Conservation (phyloP, 192 early-diverging fungal genomes). For the Entophlyctis luteolus region DNA sequence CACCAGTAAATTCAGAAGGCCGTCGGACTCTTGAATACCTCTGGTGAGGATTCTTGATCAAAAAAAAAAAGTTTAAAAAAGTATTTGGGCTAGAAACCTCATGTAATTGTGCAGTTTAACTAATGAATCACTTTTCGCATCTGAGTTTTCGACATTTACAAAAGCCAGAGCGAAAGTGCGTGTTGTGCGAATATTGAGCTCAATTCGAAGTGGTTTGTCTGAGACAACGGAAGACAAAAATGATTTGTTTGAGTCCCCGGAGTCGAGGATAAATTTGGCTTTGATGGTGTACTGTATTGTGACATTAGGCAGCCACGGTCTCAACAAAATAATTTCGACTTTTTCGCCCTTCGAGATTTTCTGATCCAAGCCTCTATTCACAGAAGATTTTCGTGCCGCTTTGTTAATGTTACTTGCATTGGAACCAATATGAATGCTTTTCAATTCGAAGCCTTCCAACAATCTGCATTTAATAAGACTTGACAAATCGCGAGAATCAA, state of each 20-base stretch:
- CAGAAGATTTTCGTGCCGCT: neutral
- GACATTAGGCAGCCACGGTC: conserved; percentile 46
- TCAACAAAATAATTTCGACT: conserved; percentile 43
- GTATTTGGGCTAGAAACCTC: neutral
- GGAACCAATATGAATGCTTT: conserved; percentile 25
- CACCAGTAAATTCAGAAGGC: conserved; percentile 34
- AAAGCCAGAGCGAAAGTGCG: conserved; percentile 49
- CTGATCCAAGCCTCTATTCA: neutral
- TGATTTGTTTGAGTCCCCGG: neutral
- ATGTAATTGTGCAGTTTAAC: conserved; percentile 37
- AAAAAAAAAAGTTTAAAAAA: conserved; percentile 9
- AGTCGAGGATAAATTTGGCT: conserved; percentile 22
- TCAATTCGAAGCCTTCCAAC: conserved; percentile 45
- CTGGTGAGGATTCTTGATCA: conserved; percentile 11
- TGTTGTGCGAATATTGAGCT: conserved; percentile 49
- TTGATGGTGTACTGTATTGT: conserved; percentile 53
- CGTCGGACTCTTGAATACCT: conserved; percentile 41
- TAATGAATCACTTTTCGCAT: conserved; percentile 34
- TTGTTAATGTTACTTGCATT: neutral
- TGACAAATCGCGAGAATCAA: conserved; percentile 21
- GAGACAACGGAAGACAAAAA: neutral
- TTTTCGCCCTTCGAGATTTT: conserved; percentile 12
- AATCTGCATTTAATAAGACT: conserved; percentile 36
- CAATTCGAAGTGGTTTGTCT: conserved; percentile 36
- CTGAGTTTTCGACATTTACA: conserved; percentile 40